phyloP scores from a whole-genome alignment of 140 eudicot species.

The Stevia rebaudiana region DNA sequence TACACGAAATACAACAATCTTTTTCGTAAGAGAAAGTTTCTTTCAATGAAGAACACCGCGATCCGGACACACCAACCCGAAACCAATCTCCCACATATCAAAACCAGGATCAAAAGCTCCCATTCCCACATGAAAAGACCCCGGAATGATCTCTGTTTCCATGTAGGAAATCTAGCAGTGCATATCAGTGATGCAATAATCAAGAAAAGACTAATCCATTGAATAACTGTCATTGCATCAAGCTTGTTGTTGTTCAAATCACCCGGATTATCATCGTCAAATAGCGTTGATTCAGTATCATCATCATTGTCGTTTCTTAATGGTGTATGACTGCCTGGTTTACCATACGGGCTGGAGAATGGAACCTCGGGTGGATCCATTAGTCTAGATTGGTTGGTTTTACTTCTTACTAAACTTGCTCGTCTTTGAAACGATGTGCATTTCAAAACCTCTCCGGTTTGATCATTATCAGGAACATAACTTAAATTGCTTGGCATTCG shows the following conservation, averaged over 20 bases:
- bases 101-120: slow-evolving; percentile 44
- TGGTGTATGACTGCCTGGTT: slow-evolving; percentile 24
- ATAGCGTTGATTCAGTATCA: slow-evolving; percentile 32
- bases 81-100: slow-evolving; percentile 53
- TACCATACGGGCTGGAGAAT: slow-evolving; percentile 14
- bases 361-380: slow-evolving; percentile 49
- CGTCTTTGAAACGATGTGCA: slow-evolving; percentile 65
- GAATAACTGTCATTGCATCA: slow-evolving; percentile 34
- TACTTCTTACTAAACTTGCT: slow-evolving; percentile 36
- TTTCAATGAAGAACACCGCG: slow-evolving; percentile 47
- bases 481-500: slow-evolving; percentile 28
- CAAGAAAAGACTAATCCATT: slow-evolving; percentile 41
- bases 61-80: slow-evolving; percentile 45
- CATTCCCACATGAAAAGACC: slow-evolving; percentile 58
- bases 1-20: slow-evolving; percentile 49
- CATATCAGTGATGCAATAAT: slow-evolving; percentile 28
- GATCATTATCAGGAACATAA: slow-evolving; percentile 12
- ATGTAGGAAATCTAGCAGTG: slow-evolving; percentile 21
- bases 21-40: slow-evolving; percentile 41
- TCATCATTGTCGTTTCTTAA: slow-evolving; percentile 29
- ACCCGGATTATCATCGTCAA: slow-evolving; percentile 43
- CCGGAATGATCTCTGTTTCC: slow-evolving; percentile 28
- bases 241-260: slow-evolving; percentile 34
- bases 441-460: slow-evolving; percentile 49
- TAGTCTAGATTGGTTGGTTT: slow-evolving; percentile 59